Evolutionary conservation across 805 yeast species (phyloP), one percentile per base, ranked within the genome.

Genomic region (Starmerella sp.): DNA sequence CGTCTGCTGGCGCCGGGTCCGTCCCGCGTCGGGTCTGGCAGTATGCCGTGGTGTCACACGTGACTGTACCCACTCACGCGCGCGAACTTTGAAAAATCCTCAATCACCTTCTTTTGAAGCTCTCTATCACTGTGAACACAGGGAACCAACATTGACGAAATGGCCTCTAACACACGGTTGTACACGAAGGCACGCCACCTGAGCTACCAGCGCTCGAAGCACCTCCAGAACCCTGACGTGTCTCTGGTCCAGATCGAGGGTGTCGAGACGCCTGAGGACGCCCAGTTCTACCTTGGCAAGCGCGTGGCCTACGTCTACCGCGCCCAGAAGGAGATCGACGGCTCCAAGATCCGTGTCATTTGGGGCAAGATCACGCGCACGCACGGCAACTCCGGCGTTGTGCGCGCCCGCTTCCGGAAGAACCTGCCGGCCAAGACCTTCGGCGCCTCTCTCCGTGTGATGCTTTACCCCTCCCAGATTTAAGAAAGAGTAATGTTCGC

Each of bases 101-200:
- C 61, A 45, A 38, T n/a, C 41, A 54, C 52, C 39, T 37, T n/a
- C 43, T 36, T 30, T 38, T 42, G 42, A 36, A 51, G 44, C 32
- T 35, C 35, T 48, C 51, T 35, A 48, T 36, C 46, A 39, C 58
- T 54, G 58, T 49, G 50, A 45, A 48, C 43, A 48, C 34, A 55
- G 56, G 56, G 53, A 55, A 39, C 35, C 42, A 50, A 37, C 17
- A 58, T 41, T 52, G 46, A 47, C 52, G 31, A 56, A 60, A 62
- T 63, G 66, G 64, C 67, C 57, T 57, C 60, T 57, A 62, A 63
- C 60, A 62, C 62, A 53, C 63, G 65, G 65, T 59, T 93, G 81
- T 93, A 93, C 96, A 97, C 93, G 79, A 93, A 91, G 84, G 98
- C 97, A 80, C 93, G 91, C 84, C 98, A 93, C 86, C 76, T 93